Base-by-base conservation (phyloP, 768 basidiomycete species). In the Leccinum uliginosum region DNA sequence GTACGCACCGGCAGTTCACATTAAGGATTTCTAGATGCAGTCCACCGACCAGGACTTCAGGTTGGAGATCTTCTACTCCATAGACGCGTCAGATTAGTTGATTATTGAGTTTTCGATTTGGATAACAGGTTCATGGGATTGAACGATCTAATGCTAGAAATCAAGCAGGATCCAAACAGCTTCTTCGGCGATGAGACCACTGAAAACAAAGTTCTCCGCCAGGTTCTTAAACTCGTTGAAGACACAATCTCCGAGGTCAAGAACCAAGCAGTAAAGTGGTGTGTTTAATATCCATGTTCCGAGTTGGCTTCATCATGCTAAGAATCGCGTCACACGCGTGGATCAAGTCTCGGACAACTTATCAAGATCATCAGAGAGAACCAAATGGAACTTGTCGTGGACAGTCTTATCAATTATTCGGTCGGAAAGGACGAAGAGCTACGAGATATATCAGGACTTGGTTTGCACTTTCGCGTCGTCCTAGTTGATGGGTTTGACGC, bases 201-300 rank as follows among this genome's bases (percentile, higher is more conserved):
- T 30, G 97, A 99, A 77, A 84, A 78, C 69, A 90, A 89, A 69
- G 85, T 96, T 51, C 79, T 96, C 48, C 83, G 83, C 43, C 85
- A 89, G 70, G 93, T 98, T 1, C 78, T 98, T 44, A 78, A 83
- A 32, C 81, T 98, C 19, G 87, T 98, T 5, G 89, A 91, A 67
- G 97, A 99, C 75, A 89, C 87, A 73, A 98, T 95, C 63, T 93
- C 93, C 8, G 97, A 99, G 77, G 97, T 98, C 61, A 98, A 98
- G 79, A 97, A 97, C 67, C 89, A 92, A 71, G 93, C 93, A 2
- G 96, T 97, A 11, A 93, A 95, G 76, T 95, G 93, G 96, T 91
- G 63, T 69, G 32, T 49, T n/a, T 35, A 2, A 40, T 24, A 19
- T 51, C 23, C 32, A 11, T 11, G 54, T 30, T 21, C 32, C 17